Evolutionary conservation across 2,329 filamentous ascomycete genomes (phyloP), one percentile per base, ranked within the genome.

Genomic region (Epichloe sylvatica): DNA sequence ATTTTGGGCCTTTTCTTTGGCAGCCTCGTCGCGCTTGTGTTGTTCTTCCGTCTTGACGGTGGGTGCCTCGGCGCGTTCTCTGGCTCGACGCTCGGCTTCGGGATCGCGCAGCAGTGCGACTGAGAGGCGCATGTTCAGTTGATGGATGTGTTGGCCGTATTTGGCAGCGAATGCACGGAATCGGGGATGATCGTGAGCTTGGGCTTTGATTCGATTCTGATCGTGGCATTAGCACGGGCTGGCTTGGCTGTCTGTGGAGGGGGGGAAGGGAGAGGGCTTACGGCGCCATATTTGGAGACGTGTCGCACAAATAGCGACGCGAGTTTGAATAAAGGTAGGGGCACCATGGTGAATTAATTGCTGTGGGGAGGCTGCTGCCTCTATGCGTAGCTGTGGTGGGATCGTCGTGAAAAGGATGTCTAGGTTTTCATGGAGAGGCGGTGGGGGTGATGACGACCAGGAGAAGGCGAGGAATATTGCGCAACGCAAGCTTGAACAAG

Each of bases 221-320:
- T 8, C 3, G 35, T 30, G 39, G 48, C 33, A n/a, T 61, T 47
- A 61, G 57, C 47, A 36, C 45, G 4, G 19, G 13, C 40, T 17
- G 17, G 17, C 17, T 17, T 5, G n/a, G 25, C 15, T 4, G 21
- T 19, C 39, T 9, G 8, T 19, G 39, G 35, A 17, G 25, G 5
- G 4, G 23, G 34, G 7, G 7, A 17, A 7, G 8, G 15, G n/a
- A 15, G 7, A 17, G 49, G 8, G 67, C 78, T 57, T 75, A 83
- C 80, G 49, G 80, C 80, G 60, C 80, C 80, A 70, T 83, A 83
- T 66, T 83, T 83, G 50, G 80, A 83, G 48, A 83, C 66, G 60
- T 83, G 80, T 56, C 78, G 74, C 59, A 83, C 70, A 56, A 83
- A 80, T 44, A 83, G 70, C 50, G 79, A 65, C 21, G 74, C 80